Percentiles rank a stretch among this genome's conserved stretches.
Conservation (phyloP, 352 stramenopile genomes). For the Phytopythium montanum region DNA sequence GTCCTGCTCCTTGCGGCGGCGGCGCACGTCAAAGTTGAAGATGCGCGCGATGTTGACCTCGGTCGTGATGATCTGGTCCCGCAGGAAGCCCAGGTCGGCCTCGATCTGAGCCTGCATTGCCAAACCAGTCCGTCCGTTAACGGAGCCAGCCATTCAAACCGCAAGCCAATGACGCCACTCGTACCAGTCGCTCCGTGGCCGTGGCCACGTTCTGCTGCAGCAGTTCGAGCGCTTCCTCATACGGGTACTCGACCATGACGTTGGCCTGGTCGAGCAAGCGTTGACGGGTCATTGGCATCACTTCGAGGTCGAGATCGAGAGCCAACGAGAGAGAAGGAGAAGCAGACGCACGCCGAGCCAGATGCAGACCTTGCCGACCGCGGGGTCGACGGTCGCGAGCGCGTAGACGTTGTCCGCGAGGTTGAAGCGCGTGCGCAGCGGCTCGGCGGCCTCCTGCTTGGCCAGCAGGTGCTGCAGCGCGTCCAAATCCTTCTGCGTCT, state of each 20-base stretch:
- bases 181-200: conserved; percentile 68
- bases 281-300: too few species aligned
- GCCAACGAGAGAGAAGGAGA: too few species aligned
- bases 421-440: conserved; percentile 91
- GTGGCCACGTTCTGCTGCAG: conserved; percentile 73
- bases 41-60: conserved; percentile 97
- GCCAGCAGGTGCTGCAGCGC: conserved; percentile 43
- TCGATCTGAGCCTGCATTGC: conserved; percentile 61
- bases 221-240: conserved; percentile 93
- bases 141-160: too few species aligned
- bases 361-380: conserved; percentile 92
- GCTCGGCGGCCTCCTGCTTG: conserved; percentile 72
- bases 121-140: too few species aligned
- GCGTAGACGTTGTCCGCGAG: conserved; percentile 95
- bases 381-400: conserved; percentile 91
- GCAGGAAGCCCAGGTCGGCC: conserved; percentile 92
- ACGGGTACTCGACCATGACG: conserved; percentile 97
- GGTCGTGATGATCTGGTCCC: conserved; percentile 97
- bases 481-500: conserved; percentile 84
- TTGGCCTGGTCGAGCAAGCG: conserved; percentile 59
- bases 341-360: conserved; percentile 87
- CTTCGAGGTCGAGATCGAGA: neutral
- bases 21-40: conserved; percentile 96
- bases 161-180: too few species aligned
- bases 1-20: conserved; percentile 74